A percentile compares a stretch with the other conserved stretches of the same genome.
phyloP scores from a whole-genome alignment of 148 eudicot genomes.

The Fagopyrum homotropicum region DNA sequence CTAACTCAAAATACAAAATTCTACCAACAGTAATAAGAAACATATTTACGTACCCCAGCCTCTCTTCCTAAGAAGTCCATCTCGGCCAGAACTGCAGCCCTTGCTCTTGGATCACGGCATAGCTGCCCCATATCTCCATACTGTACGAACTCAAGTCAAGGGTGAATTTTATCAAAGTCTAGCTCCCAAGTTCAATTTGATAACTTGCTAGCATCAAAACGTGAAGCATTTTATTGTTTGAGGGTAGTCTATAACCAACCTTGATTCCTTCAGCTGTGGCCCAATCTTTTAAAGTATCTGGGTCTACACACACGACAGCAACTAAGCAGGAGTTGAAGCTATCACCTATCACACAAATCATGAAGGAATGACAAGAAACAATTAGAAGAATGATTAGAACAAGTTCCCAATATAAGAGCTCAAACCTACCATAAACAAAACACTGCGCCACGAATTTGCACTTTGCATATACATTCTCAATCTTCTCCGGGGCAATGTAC shows the following conservation, averaged over 20 bases:
- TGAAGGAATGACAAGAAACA: neutral
- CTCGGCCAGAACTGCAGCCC: conserved; percentile 75
- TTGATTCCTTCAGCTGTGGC: conserved; percentile 66
- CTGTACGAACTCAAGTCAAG: conserved; percentile 25
- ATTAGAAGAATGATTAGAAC: neutral
- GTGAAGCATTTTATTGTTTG: neutral
- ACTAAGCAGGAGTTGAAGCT: conserved; percentile 81
- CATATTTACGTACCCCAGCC: conserved; percentile 48
- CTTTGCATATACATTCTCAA: conserved; percentile 84
- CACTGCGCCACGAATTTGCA: conserved; percentile 80
- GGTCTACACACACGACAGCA: conserved; percentile 68
- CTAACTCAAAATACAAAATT: no score
- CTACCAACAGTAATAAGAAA: no score
- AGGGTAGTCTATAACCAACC: conserved; percentile 29
- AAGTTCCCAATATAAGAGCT: neutral
- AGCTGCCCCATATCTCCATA: conserved; percentile 57
- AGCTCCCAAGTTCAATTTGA: no score
- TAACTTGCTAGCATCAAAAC: neutral
- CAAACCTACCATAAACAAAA: conserved; percentile 59
- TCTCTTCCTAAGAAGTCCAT: conserved; percentile 76
- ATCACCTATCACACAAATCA: conserved; percentile 51
- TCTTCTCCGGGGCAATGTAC: conserved; percentile 89
- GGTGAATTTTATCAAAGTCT: neutral
- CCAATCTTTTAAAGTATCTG: conserved; percentile 60
- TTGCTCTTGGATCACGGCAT: conserved; percentile 66